Evolutionary conservation across 2,329 filamentous ascomycete genomes (phyloP), one percentile per base, ranked within the genome.

Genomic region (Fusarium oxysporum): DNA sequence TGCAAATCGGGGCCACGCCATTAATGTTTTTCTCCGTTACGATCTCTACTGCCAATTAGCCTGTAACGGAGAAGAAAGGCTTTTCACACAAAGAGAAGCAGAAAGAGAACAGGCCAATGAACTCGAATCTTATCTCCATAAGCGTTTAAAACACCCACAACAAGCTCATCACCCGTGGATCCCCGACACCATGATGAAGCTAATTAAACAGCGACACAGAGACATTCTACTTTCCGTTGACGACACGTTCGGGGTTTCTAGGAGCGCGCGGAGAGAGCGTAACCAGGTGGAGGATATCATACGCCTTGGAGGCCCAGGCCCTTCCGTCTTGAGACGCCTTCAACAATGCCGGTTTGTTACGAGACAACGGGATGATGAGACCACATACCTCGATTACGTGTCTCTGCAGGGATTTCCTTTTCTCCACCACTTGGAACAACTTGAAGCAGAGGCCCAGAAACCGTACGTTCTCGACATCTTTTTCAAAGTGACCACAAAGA

Each of bases 151-250:
- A 14, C 38, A 41, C 13, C 21, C 7, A n/a, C 19, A 40, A 19
- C 21, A 16, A 19, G 38, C 38, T 40, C 38, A 38, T 19, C 37
- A 11, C 21, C 38, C 17, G 17, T 17, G 35, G 35, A 37, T 19
- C 19, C 38, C 38, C 19, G 21, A 21, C 19, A 40, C 11, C 38
- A n/a, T 40, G 19, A 19, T 40, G 17, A 12, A 19, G 11, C 13
- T 41, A n/a, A 41, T 41, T 6, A 37, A 37, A 28, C 10, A n/a
- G 1, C 14, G 8, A 53, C 33, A n/a, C 32, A 0, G 6, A 12
- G 5, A 3, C 0, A 28, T 53, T 16, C 5, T 53, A 16, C 0
- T 0, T 0, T 37, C 13, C 23, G 19, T 41, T 41, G 38, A 41
- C 21, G 6, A 8, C 6, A 13, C 21, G 7, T 12, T 41, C 11